Conservation (phyloP, 768 basidiomycete species). For the Tulasnella calospora region DNA sequence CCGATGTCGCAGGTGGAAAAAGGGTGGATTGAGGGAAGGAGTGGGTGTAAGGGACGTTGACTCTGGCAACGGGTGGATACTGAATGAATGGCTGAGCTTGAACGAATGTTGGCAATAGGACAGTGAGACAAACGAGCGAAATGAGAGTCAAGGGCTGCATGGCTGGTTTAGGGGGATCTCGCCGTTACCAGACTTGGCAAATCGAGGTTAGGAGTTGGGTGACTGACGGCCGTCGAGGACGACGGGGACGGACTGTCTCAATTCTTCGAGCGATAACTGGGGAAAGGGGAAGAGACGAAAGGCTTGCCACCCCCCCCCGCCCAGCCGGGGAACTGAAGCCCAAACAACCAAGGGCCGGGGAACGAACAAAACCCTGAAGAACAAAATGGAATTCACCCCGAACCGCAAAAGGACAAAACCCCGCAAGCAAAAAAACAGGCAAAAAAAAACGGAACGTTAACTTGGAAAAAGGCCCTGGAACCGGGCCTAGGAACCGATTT, state of each 20-base stretch:
- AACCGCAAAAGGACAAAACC: not conserved
- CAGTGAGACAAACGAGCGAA: conserved; percentile 7
- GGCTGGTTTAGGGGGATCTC: not conserved
- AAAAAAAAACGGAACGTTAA: not conserved
- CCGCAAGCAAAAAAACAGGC: not conserved
- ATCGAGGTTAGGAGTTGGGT: not conserved
- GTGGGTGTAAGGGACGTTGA: conserved; percentile 11
- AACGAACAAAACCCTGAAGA: not conserved
- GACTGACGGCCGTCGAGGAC: not conserved
- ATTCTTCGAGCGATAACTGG: not conserved
- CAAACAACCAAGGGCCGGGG: not conserved
- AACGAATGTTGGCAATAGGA: not conserved
- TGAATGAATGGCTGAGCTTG: not conserved
- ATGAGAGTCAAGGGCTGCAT: not conserved
- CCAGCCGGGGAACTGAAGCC: not conserved
- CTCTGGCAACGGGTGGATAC: conserved; percentile 7
- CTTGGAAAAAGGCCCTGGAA: not conserved
- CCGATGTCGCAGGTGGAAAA: not conserved
- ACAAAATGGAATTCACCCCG: not conserved
- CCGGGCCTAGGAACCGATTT: not conserved
- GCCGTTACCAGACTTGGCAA: not conserved
- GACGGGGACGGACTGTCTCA: not conserved
- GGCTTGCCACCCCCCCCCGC: not conserved
- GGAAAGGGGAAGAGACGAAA: not conserved
- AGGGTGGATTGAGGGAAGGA: conserved; percentile 1